Percentiles rank a stretch among this genome's conserved stretches.
phyloP scores from a whole-genome alignment of 129 eudicot species.

The Helianthus annuus region HanXRQr2.0-SUNRISE NC_035440.2:483723-484222 shows the following conservation, averaged over 20 bases:
- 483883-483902: slow-evolving; percentile 79
- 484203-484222: slow-evolving; percentile 78
- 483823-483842: slow-evolving; percentile 61
- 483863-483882: slow-evolving; percentile 75
- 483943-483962: slow-evolving; percentile 59
- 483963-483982: slow-evolving; percentile 86
- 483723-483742: slow-evolving; percentile 83
- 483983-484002: slow-evolving; percentile 68
- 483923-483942: slow-evolving; percentile 75
- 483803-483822: slow-evolving; percentile 65
- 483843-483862: slow-evolving; percentile 64
- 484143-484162: slow-evolving; percentile 54
- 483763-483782: slow-evolving; percentile 91
- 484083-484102: slow-evolving; percentile 90
- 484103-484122: slow-evolving; percentile 56
- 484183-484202: slow-evolving; percentile 74
- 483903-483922: slow-evolving; percentile 85
- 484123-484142: slow-evolving; percentile 52
- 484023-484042: slow-evolving; percentile 54
- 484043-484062: slow-evolving; percentile 65
- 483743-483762: slow-evolving; percentile 84
- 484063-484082: slow-evolving; percentile 64
- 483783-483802: slow-evolving; percentile 90
- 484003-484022: slow-evolving; percentile 73
- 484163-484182: slow-evolving; percentile 65